Percentiles rank a stretch among this genome's conserved stretches.
These are phyloP conservation scores for Globisporangium cylindrosporum DNA, from an alignment of 352 stramenopile species.

Conservation along the genomic window DNA sequence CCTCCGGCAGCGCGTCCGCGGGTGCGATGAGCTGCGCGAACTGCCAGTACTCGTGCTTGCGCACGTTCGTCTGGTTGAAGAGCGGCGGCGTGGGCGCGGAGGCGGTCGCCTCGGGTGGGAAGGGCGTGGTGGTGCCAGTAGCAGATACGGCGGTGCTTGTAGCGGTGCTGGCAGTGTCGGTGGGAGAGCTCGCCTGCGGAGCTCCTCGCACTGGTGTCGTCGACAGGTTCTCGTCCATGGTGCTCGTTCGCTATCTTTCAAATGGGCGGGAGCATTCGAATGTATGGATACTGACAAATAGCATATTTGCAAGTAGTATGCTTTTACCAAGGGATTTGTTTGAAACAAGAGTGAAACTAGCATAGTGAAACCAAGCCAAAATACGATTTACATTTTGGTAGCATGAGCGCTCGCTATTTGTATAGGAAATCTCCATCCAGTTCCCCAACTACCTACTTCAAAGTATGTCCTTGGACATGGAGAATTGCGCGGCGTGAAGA, in stretches of 20 bases:
- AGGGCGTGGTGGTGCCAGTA: background rate
- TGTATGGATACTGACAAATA: background rate
- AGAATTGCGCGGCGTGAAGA: too few species aligned
- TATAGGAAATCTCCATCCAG: too few species aligned
- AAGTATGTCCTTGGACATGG: too few species aligned
- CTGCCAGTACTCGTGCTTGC: conserved; percentile 60
- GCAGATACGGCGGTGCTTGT: too few species aligned
- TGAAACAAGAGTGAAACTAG: too few species aligned
- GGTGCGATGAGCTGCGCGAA: conserved; percentile 31
- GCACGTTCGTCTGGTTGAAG: conserved; percentile 43
- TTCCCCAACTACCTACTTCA: too few species aligned
- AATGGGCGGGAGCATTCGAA: background rate
- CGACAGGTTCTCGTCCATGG: background rate
- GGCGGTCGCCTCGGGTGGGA: background rate
- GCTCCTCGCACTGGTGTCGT: background rate
- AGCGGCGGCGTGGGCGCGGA: conserved; percentile 28
- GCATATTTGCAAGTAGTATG: background rate
- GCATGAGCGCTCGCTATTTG: too few species aligned
- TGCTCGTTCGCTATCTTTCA: background rate
- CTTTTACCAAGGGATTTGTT: too few species aligned
- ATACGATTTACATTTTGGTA: too few species aligned
- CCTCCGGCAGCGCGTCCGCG: conserved; percentile 20
- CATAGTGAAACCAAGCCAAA: too few species aligned
- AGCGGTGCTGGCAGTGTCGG: too few species aligned
- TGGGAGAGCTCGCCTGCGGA: background rate